Base-by-base conservation (phyloP, 2,329 filamentous ascomycete genomes). In the Beauveria rudraprayagi region DNA sequence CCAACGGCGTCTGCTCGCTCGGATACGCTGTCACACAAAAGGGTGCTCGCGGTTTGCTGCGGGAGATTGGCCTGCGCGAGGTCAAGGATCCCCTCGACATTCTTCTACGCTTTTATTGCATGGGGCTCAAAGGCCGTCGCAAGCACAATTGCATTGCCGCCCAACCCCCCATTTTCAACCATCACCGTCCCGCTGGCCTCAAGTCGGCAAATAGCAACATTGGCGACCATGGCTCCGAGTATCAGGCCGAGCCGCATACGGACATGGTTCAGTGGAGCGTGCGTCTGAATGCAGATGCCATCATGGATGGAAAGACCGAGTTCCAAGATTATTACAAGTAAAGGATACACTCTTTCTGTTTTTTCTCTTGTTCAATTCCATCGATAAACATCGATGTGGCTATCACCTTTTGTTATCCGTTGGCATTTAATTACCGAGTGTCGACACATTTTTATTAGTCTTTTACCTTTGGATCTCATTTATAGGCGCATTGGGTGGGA, bases 21-120 rank as follows among this genome's bases (percentile, higher is more conserved):
- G 78, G 74, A 24, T 80, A 80, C 61, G 78, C 72, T 0, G 71
- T 80, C 50, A 75, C 71, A 19, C 77, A 75, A 63, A 63, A 66
- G 22, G 76, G 76, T 0, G 78, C 78, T 5, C 70, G 75, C 5
- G 71, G 70, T 59, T 63, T 79, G 14, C 68, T 80, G 3, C 75
- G 73, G 64, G 60, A 61, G 54, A 61, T 61, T 34, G 72, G 75
- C 0, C 58, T 80, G 17, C 71, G 74, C 63, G 70, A 71, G n/a
- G 65, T 79, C 56, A 72, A 69, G 17, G 67, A 67, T n/a, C 68
- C 74, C 0, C 76, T 73, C 62, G 80, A 82, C 63, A 69, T 78
- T 30, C 73, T 77, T 63, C 65, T 81, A 55, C 67, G 76, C 17
- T 74, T 76, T 55, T 77, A 78, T 69, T 81, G 79, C 64, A 75